A percentile compares a stretch with the other conserved stretches of the same genome.
Conservation (phyloP, 2,329 filamentous ascomycete genomes). For the Cladosporium sp. region DNA sequence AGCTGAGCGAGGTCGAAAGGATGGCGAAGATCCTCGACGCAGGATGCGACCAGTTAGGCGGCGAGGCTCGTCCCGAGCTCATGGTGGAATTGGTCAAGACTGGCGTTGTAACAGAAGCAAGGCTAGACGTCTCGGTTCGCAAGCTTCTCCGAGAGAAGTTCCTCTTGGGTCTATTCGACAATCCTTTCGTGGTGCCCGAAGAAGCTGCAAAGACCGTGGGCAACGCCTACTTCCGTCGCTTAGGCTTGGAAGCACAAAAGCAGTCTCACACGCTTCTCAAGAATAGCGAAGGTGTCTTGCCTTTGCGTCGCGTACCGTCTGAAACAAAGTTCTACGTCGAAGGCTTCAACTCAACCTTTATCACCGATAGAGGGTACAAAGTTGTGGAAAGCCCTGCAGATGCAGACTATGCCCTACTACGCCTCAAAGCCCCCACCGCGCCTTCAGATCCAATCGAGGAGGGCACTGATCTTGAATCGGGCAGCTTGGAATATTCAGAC, state of each 20-base stretch:
- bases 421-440: conserved; percentile 38
- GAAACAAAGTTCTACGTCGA: conserved; percentile 33
- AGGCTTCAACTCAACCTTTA: conserved; percentile 32
- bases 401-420: conserved; percentile 40
- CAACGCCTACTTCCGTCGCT: conserved; percentile 39
- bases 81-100: neutral
- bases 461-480: conserved; percentile 41
- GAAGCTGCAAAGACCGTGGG: conserved; percentile 41
- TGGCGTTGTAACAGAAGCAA: conserved; percentile 32
- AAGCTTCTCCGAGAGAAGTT: conserved; percentile 50
- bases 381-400: conserved; percentile 35
- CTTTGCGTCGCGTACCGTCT: conserved; percentile 20
- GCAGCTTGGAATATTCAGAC: conserved; percentile 39
- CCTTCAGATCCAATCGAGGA: conserved; percentile 34
- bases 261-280: conserved; percentile 34
- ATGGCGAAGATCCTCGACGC: conserved; percentile 45
- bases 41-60: conserved; percentile 51
- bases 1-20: conserved; percentile 41
- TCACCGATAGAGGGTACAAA: conserved; percentile 30
- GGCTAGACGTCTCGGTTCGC: conserved; percentile 45
- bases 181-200: conserved; percentile 47
- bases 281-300: conserved; percentile 32
- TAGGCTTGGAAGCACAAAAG: conserved; percentile 36
- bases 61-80: conserved; percentile 43
- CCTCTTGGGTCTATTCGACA: conserved; percentile 49